A percentile compares a stretch with the other conserved stretches of the same genome.
These are phyloP conservation scores for Pseudogymnoascus sp. DNA, from an alignment of 2,329 filamentous ascomycete genomes.

Conservation along the genomic window DNA sequence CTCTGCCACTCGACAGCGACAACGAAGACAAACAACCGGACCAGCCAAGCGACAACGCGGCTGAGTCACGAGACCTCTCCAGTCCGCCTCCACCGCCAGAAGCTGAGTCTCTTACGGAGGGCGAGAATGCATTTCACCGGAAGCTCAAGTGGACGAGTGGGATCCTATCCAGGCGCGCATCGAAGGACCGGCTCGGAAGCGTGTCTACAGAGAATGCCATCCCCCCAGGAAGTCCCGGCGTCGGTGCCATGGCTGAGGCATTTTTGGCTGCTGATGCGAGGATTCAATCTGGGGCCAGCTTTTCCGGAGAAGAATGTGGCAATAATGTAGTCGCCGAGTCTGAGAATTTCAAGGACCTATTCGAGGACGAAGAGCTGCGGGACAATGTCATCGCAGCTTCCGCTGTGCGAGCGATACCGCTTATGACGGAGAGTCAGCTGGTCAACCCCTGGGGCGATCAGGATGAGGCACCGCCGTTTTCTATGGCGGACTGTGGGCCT, in stretches of 20 bases:
- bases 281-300: not conserved
- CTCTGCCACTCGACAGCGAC: slow-evolving; percentile 7
- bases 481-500: not conserved
- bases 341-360: not conserved
- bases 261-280: slow-evolving; percentile 39
- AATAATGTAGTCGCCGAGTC: not conserved
- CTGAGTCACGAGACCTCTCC: not conserved
- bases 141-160: not conserved
- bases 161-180: not conserved
- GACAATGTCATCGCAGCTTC: not conserved
- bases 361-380: not conserved
- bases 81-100: not conserved
- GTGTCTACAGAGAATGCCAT: not conserved
- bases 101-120: not conserved
- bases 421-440: not conserved
- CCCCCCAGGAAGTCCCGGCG: not conserved
- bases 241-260: slow-evolving; percentile 43
- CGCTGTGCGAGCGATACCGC: not conserved
- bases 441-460: not conserved
- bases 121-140: not conserved
- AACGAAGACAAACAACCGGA: not conserved
- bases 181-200: not conserved
- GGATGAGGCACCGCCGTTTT: not conserved
- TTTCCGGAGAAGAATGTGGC: not conserved
- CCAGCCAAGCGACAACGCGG: not conserved